These are phyloP conservation scores for Apiospora aurea DNA, from an alignment of 2,329 filamentous ascomycete species.

Conservation along the genomic window DNA sequence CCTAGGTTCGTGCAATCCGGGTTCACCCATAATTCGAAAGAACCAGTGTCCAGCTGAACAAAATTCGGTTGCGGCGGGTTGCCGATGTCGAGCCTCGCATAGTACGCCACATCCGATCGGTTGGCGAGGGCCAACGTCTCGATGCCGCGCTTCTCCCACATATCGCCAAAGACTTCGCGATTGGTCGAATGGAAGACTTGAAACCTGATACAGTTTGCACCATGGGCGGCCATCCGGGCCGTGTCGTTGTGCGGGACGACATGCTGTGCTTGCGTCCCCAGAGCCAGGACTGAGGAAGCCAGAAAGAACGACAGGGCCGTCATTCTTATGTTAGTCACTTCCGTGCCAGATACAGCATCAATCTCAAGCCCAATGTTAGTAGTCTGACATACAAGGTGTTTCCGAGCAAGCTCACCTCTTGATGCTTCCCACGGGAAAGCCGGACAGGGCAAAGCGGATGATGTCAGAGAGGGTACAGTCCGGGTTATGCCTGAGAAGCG, in stretches of 20 bases:
- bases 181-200: slow-evolving; percentile 54
- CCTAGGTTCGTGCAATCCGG: slow-evolving; percentile 59
- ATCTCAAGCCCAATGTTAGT: not conserved
- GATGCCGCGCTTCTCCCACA: slow-evolving; percentile 45
- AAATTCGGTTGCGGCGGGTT: slow-evolving; percentile 60
- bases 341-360: not conserved
- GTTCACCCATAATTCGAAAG: slow-evolving; percentile 70
- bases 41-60: slow-evolving; percentile 66
- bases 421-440: not conserved
- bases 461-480: not conserved
- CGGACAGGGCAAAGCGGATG: not conserved
- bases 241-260: slow-evolving; percentile 22
- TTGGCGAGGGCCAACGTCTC: slow-evolving; percentile 56
- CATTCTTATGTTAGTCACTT: not conserved
- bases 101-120: slow-evolving; percentile 61
- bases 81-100: slow-evolving; percentile 59
- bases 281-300: not conserved
- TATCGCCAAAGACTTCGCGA: slow-evolving; percentile 46
- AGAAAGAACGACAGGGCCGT: not conserved
- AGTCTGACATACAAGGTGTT: not conserved
- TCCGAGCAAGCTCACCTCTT: slow-evolving; percentile 5
- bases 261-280: slow-evolving; percentile 12
- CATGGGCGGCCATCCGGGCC: not conserved
- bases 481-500: not conserved
- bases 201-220: slow-evolving; percentile 44